Evolutionary conservation across 805 yeast genomes (phyloP), one percentile per base, ranked within the genome.

Genomic region (Ogataea siamensis): DNA sequence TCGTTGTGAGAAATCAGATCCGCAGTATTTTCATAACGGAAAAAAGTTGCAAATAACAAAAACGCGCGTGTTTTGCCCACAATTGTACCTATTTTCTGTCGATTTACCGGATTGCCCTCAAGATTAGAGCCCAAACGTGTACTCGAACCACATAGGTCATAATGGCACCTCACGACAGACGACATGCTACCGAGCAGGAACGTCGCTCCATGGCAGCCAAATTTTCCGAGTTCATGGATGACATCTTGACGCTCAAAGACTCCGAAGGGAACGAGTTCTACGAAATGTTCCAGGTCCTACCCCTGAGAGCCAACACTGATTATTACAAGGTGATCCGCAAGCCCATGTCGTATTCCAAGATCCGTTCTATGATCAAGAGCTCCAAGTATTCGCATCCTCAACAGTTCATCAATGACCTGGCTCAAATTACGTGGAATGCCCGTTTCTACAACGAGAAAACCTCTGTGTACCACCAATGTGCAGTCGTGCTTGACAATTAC

Each of bases 381-480:
- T 62, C 60, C 34, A 64, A 63, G 43, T 89, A 88, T 63, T 58
- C 64, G 5, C 68, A 68, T 31, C 76, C 86, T 1, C 83, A 80
- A 50, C 80, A 78, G 30, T 88, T 87, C 58, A 64, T 89, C 24
- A 73, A 68, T 40, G 96, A 89, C 59, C 57, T 89, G 42, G 87
- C 83, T 0, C 94, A 86, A 59, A 83, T 91, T 36, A 75, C 87
- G 1, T 87, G 95, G 88, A 91, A 91, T 56, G 96, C 97, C 3
- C 76, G 86, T 43, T 75, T 81, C 32, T 91, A 82, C 62, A 91
- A 91, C 61, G 79, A 78, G 41, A 80, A 78, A 45, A 79, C 72
- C 10, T 77, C 88, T 1, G 66, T 67, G 12, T 82, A 84, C 37
- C 84, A 83, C 61, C 68, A 69, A 16, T 84, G 83, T 50, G 96